phyloP scores from a whole-genome alignment of 2,329 filamentous ascomycete genomes.

The Trichophyton verrucosum region DNA sequence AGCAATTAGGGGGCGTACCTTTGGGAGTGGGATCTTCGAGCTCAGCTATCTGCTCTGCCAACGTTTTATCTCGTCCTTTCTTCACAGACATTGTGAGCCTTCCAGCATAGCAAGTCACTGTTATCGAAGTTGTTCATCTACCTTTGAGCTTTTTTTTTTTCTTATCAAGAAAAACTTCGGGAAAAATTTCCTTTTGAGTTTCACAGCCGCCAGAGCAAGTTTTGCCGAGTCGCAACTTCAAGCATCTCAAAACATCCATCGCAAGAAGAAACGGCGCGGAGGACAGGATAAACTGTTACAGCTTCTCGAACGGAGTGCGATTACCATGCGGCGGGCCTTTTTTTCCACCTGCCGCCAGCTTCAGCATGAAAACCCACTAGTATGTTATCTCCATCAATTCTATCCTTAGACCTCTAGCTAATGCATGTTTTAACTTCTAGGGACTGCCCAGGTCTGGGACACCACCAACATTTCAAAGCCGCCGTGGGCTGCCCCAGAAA shows the following conservation, averaged over 20 bases:
- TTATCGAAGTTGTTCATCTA: not conserved
- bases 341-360: conserved; percentile 46
- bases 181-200: conserved; percentile 10
- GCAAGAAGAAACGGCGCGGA: not conserved
- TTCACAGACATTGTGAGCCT: conserved; percentile 32
- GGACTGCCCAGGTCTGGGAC: conserved; percentile 69
- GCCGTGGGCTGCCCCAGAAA: conserved; percentile 68
- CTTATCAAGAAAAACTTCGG: not conserved
- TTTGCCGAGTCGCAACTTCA: not conserved
- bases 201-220: not conserved
- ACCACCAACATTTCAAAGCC: conserved; percentile 55
- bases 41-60: conserved; percentile 50
- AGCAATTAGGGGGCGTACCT: conserved; percentile 35
- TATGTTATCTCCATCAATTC: conserved; percentile 29
- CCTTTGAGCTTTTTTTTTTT: not conserved
- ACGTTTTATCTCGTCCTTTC: conserved; percentile 38
- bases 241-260: conserved; percentile 1
- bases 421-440: conserved; percentile 34
- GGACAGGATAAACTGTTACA: not conserved
- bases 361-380: conserved; percentile 78
- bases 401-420: not conserved
- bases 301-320: not conserved
- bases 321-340: conserved; percentile 30
- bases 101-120: not conserved
- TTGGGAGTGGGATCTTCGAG: conserved; percentile 49